phyloP scores from a whole-genome alignment of 768 basidiomycete species.

The Asterophora lycoperdoides region DNA sequence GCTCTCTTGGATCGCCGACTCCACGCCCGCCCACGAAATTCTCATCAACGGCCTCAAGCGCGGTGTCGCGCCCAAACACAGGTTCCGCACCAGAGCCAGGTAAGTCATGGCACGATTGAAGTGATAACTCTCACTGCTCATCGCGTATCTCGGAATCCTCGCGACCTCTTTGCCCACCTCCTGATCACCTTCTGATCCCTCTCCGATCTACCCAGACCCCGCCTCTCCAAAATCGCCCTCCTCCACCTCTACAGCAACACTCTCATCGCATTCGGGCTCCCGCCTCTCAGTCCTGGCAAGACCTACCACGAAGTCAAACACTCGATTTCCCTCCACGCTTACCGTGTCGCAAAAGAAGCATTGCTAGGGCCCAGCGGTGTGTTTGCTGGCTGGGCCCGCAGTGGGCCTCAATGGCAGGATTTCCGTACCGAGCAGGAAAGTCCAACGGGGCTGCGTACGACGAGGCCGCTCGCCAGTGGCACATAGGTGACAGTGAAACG shows the following conservation, averaged over 20 bases:
- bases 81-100: slow-evolving; percentile 61
- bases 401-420: slow-evolving; percentile 48
- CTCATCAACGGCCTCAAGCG: slow-evolving; percentile 78
- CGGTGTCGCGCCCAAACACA: slow-evolving; percentile 70
- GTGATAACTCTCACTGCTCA: no score
- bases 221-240: slow-evolving; percentile 49
- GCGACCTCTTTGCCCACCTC: no score
- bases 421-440: slow-evolving; percentile 30
- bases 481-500: no score
- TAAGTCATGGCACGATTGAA: slow-evolving; percentile 22
- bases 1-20: slow-evolving; percentile 64
- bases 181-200: no score
- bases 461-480: no score
- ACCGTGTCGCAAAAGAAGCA: slow-evolving; percentile 47
- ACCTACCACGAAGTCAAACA: slow-evolving; percentile 49
- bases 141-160: no score
- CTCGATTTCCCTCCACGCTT: slow-evolving; percentile 27
- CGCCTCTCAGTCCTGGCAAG: slow-evolving; percentile 8
- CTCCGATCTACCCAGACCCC: slow-evolving; percentile 35
- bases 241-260: slow-evolving; percentile 40
- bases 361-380: slow-evolving; percentile 41
- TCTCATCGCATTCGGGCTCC: slow-evolving; percentile 12
- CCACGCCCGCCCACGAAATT: slow-evolving; percentile 46
- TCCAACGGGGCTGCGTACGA: neutral
- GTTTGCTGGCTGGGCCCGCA: slow-evolving; percentile 62